phyloP scores from a whole-genome alignment of 2,329 filamentous ascomycete genomes.

The Nothophoma quercina region DNA sequence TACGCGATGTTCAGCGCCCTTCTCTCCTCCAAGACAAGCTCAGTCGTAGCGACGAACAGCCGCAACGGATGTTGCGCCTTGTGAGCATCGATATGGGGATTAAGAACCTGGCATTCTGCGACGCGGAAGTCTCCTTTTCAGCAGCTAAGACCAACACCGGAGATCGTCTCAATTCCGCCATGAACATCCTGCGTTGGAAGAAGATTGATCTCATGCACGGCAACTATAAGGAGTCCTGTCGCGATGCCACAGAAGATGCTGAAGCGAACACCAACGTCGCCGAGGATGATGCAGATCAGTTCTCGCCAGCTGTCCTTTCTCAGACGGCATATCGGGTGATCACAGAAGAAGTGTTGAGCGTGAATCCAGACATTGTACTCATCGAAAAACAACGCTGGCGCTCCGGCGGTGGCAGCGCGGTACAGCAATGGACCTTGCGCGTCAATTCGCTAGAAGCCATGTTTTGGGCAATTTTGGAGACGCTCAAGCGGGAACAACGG shows the following conservation, averaged over 20 bases:
- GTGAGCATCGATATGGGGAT: constrained; percentile 88
- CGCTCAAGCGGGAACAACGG: not conserved
- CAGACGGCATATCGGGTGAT: constrained; percentile 64
- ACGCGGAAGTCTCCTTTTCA: constrained; percentile 55
- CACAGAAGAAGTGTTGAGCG: constrained; percentile 55
- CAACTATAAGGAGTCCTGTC: no score
- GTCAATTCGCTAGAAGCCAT: constrained; percentile 86
- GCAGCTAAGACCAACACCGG: not conserved
- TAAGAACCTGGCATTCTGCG: constrained; percentile 78
- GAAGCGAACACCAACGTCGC: no score
- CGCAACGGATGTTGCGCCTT: constrained; percentile 53
- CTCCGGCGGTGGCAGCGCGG: constrained; percentile 67
- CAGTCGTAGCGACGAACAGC: constrained; percentile 30
- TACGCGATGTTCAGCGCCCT: constrained; percentile 43
- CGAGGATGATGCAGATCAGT: constrained; percentile 48
- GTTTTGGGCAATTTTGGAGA: constrained; percentile 69
- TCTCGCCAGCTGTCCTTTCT: constrained; percentile 63
- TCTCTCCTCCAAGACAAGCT: not conserved
- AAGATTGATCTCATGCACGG: constrained; percentile 37
- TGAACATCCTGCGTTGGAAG: constrained; percentile 41
- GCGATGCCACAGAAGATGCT: not conserved
- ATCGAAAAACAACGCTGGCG: constrained; percentile 74
- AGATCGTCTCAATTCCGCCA: constrained; percentile 16
- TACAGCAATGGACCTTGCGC: constrained; percentile 82
- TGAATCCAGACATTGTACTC: constrained; percentile 71